phyloP scores from a whole-genome alignment of 208 protist genomes.

The Acanthamoeba divionensis region DNA sequence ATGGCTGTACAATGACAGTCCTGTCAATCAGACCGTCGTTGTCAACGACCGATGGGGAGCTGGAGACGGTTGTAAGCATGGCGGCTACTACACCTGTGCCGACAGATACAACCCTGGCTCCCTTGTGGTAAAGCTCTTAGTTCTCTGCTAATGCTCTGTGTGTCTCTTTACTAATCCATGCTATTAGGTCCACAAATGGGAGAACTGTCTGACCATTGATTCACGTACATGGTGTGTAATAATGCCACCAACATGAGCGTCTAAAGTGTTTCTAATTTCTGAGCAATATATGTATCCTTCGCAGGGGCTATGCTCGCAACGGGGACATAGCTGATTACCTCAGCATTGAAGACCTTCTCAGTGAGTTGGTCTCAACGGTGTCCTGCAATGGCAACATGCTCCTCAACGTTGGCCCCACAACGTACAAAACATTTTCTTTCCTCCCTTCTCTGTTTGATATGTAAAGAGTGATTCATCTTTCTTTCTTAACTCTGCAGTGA shows the following conservation, averaged over 20 bases:
- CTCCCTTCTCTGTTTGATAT: neutral
- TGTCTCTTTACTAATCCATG: neutral
- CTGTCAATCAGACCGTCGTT: constrained; percentile 62
- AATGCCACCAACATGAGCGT: too few relatives aligned
- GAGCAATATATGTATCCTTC: too few relatives aligned
- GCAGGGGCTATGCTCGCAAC: constrained; percentile 59
- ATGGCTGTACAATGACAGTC: constrained; percentile 64
- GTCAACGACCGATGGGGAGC: constrained; percentile 69
- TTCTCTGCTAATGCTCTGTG: neutral
- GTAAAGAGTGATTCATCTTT: neutral
- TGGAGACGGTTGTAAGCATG: constrained; percentile 2
- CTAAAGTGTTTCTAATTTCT: too few relatives aligned
- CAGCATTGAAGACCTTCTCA: neutral
- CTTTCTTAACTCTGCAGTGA: neutral
- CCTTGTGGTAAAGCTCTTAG: neutral
- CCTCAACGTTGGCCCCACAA: constrained; percentile 65
- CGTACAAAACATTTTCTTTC: neutral
- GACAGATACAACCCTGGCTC: constrained; percentile 52
- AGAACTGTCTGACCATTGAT: constrained; percentile 64
- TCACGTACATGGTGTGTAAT: constrained; percentile 30
- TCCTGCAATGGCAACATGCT: constrained; percentile 60
- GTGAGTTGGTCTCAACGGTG: constrained; percentile 36
- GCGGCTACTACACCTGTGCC: constrained; percentile 26
- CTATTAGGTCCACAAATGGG: constrained; percentile 60
- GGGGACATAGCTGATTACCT: neutral